Conservation (phyloP, 768 basidiomycete species). For the Leccinellum rugosiceps region DNA sequence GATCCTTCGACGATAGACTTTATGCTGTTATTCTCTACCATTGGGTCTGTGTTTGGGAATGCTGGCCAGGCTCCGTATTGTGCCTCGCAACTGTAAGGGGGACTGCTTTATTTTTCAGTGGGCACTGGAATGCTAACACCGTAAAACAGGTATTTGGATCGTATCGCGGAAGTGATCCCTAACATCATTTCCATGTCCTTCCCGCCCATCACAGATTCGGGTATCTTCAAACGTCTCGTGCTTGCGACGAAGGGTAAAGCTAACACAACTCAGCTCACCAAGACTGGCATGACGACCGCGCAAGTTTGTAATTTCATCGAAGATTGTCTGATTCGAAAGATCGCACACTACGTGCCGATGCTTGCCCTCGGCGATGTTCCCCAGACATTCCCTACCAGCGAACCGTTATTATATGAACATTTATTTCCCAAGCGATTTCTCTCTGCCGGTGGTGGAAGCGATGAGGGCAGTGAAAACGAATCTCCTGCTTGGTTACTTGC, state of each 20-base stretch:
- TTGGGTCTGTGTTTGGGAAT: conserved; percentile 33
- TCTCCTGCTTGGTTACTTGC: conserved; percentile 27
- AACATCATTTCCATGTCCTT: conserved; percentile 34
- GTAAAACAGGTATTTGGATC: conserved; percentile 28
- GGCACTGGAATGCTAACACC: background rate
- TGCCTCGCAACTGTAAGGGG: conserved; percentile 19
- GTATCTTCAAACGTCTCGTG: conserved; percentile 34
- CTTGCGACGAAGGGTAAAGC: conserved; percentile 25
- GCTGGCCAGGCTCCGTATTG: conserved; percentile 25
- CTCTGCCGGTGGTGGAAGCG: conserved; percentile 8
- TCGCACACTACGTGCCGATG: conserved; percentile 31
- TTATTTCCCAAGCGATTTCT: conserved; percentile 22
- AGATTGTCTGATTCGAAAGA: conserved; percentile 27
- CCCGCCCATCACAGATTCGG: conserved; percentile 34
- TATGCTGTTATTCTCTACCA: conserved; percentile 33
- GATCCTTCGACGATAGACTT: conserved; percentile 27
- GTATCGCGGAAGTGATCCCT: conserved; percentile 28
- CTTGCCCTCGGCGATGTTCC: conserved; percentile 24
- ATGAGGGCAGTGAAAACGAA: conserved; percentile 14
- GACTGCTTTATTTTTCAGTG: background rate
- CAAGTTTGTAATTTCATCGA: conserved; percentile 33
- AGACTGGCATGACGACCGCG: conserved; percentile 32
- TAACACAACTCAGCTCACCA: conserved; percentile 28
- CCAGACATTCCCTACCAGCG: conserved; percentile 24
- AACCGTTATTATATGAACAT: conserved; percentile 27